Base-by-base conservation (phyloP, 148 eudicot species). In the Camellia sinensis region DNA sequence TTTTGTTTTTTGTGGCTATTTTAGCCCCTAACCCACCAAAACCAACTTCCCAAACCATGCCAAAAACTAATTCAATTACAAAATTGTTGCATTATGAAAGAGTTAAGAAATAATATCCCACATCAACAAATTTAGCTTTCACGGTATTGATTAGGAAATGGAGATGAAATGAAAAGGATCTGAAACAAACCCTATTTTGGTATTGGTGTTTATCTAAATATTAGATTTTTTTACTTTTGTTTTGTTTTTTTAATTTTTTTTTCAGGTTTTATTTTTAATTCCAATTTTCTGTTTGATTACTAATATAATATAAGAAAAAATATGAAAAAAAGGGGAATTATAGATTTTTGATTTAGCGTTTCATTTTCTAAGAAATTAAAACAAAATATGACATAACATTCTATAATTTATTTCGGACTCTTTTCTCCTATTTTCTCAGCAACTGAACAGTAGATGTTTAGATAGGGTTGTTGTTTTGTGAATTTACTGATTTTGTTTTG, bases 391-490 rank as follows among this genome's bases (percentile, higher is more conserved):
- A 41, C 71, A 41, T 67, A 6, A 5, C 19, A 13, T 67, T 37
- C 43, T 67, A 10, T 66, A 67, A 66, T 66, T 13, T 12, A 66
- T 12, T 13, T 37, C 17, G 5, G 15, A 18, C 3, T 69, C 12
- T 44, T 18, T 69, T 44, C 73, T 22, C 73, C 73, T 69, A 13
- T 69, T 69, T 11, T 17, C 73, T 69, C 48, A 45, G 54, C 54
- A 8, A 18, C 45, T 53, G 9, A 44, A 48, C 53, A 18, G 29
- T 44, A 29, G 10, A 46, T 10, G 22, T 69, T 54, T 54, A n/a
- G 54, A 15, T 15, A 22, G 73, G n/a, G 73, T 7, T 9, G 43
- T 14, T n/a, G 5, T 67, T 67, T 5, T 5, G 15, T 66, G 71
- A 67, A 40, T 67, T 46, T 67, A 67, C 48, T 43, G 19, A 43